A percentile compares a stretch with the other conserved stretches of the same genome.
phyloP scores from a whole-genome alignment of 192 early-diverging fungal species.

The Podila epigama region DNA sequence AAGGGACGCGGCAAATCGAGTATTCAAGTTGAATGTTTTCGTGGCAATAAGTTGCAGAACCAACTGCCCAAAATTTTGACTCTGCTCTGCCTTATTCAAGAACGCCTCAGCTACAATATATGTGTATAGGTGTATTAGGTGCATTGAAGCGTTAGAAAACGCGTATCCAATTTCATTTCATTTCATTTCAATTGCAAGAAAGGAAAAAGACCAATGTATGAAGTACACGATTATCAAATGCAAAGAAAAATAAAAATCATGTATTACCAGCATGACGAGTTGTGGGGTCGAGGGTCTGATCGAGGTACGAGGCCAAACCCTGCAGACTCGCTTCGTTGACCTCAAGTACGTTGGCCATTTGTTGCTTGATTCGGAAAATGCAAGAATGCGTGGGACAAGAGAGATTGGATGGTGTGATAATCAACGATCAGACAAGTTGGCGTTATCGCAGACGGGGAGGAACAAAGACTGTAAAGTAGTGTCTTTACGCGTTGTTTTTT shows the following conservation, averaged over 20 bases:
- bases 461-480: too few relatives aligned
- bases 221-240: too few relatives aligned
- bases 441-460: too few relatives aligned
- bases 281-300: conserved; percentile 66
- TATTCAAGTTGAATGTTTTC: conserved; percentile 59
- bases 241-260: conserved; percentile 11
- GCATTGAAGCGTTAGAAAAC: too few relatives aligned
- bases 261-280: conserved; percentile 64
- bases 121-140: not conserved
- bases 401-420: too few relatives aligned
- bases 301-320: conserved; percentile 58
- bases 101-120: conserved; percentile 8
- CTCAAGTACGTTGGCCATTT: conserved; percentile 48
- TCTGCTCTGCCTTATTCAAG: conserved; percentile 22
- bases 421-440: too few relatives aligned
- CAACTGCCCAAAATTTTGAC: conserved; percentile 39
- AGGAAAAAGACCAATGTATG: too few relatives aligned
- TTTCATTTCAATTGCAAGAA: too few relatives aligned
- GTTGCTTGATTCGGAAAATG: not conserved
- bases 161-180: too few relatives aligned
- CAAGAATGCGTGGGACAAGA: not conserved
- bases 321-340: conserved; percentile 59
- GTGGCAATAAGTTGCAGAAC: conserved; percentile 80
- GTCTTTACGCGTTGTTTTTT: too few relatives aligned
- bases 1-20: conserved; percentile 83